These are phyloP conservation scores for Blastobotrys arbuscula DNA, from an alignment of 1,139 yeast genomes.

Conservation along the genomic window DNA sequence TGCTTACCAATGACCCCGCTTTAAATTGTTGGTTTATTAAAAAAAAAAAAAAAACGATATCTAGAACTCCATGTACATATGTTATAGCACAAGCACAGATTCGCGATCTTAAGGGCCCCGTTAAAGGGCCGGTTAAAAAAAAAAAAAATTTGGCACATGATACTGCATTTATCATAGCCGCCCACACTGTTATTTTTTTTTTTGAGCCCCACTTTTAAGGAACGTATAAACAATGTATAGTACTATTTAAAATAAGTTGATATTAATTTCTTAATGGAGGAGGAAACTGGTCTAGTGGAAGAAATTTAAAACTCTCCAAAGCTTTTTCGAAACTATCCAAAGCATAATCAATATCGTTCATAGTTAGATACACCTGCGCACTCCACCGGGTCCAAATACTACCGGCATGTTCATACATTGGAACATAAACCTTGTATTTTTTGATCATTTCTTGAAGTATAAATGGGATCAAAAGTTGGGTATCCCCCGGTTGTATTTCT, in stretches of 20 bases:
- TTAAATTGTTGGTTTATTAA: too few relatives aligned
- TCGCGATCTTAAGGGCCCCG: too few relatives aligned
- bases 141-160: too few relatives aligned
- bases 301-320: slow-evolving; percentile 12
- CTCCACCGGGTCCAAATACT: slow-evolving; percentile 48
- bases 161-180: too few relatives aligned
- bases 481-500: slow-evolving; percentile 11
- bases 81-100: too few relatives aligned
- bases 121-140: too few relatives aligned
- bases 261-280: neutral
- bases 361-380: slow-evolving; percentile 55
- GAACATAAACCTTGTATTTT: slow-evolving; percentile 45
- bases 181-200: too few relatives aligned
- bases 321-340: slow-evolving; percentile 32
- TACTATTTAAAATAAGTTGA: neutral
- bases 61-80: too few relatives aligned
- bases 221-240: too few relatives aligned
- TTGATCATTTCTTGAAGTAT: slow-evolving; percentile 22
- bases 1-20: too few relatives aligned
- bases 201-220: too few relatives aligned
- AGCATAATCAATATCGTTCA: slow-evolving; percentile 48
- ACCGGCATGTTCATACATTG: slow-evolving; percentile 41
- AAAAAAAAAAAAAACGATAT: too few relatives aligned
- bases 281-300: slow-evolving; percentile 6
- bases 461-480: slow-evolving; percentile 11